Evolutionary conservation across 148 eudicot species (phyloP).

Genomic region (Camellia lanceoleosa): DNA sequence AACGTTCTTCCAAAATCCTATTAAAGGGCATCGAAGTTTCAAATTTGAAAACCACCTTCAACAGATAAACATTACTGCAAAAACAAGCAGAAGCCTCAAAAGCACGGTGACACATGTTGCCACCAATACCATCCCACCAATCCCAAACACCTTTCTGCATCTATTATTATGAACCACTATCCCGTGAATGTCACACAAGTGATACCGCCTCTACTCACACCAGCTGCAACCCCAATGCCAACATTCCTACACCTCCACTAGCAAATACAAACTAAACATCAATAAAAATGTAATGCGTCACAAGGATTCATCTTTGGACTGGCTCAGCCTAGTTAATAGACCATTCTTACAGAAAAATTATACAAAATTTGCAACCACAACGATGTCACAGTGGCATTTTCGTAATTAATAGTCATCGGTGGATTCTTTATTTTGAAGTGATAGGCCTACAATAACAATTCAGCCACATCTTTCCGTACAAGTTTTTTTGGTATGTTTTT

Average conservation of each 20-base stretch:
- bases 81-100: neutral
- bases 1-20: neutral
- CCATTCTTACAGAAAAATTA: neutral
- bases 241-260: neutral
- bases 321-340: neutral
- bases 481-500: too few species aligned
- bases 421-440: too few species aligned
- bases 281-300: neutral
- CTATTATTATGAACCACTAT: neutral
- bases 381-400: too few species aligned
- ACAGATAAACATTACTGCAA: neutral
- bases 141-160: neutral
- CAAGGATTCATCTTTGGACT: neutral
- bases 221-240: neutral
- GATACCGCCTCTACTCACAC: neutral
- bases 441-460: too few species aligned
- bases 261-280: neutral
- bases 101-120: neutral
- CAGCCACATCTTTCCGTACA: too few species aligned
- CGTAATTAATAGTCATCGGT: too few species aligned
- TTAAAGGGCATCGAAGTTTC: neutral
- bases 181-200: neutral
- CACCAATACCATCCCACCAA: neutral
- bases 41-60: neutral
- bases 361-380: too few species aligned